A percentile compares a stretch with the other conserved stretches of the same genome.
Conservation (phyloP, 805 yeast species). For the Candida nanaspora region DNA sequence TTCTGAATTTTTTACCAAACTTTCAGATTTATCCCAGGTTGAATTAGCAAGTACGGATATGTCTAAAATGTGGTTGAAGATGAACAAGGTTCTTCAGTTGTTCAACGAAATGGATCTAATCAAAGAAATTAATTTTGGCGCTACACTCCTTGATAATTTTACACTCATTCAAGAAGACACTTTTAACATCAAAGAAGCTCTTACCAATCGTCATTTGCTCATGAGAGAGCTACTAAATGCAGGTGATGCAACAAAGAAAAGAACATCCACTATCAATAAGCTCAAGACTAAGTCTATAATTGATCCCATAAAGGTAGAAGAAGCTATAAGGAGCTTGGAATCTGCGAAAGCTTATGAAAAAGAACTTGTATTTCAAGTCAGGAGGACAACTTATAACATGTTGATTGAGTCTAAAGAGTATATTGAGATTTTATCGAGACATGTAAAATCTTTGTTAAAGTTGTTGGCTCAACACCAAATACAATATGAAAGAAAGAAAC, state of each 20-base stretch:
- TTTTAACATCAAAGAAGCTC: conserved; percentile 82
- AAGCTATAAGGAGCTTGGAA: conserved; percentile 74
- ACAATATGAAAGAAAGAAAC: conserved; percentile 77
- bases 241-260: conserved; percentile 62
- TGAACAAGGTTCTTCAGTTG: conserved; percentile 59
- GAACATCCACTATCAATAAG: conserved; percentile 65
- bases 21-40: conserved; percentile 32
- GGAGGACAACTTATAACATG: conserved; percentile 82
- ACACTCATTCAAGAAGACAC: conserved; percentile 63
- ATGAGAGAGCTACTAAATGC: conserved; percentile 86
- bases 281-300: conserved; percentile 66
- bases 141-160: conserved; percentile 71
- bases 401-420: conserved; percentile 62
- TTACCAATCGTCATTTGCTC: conserved; percentile 84
- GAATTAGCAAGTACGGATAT: conserved; percentile 53
- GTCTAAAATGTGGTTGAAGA: conserved; percentile 70
- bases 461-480: conserved; percentile 62
- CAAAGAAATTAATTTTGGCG: conserved; percentile 64
- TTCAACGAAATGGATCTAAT: conserved; percentile 74
- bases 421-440: conserved; percentile 48
- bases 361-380: conserved; percentile 66
- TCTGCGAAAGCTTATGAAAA: conserved; percentile 72
- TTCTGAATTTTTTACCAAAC: conserved; percentile 39
- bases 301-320: conserved; percentile 86
- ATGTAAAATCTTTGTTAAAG: conserved; percentile 44